A percentile compares a stretch with the other conserved stretches of the same genome.
Evolutionary conservation across 2,329 filamentous ascomycete species (phyloP).

Genomic region (Neopestalotiopsis rosae): DNA sequence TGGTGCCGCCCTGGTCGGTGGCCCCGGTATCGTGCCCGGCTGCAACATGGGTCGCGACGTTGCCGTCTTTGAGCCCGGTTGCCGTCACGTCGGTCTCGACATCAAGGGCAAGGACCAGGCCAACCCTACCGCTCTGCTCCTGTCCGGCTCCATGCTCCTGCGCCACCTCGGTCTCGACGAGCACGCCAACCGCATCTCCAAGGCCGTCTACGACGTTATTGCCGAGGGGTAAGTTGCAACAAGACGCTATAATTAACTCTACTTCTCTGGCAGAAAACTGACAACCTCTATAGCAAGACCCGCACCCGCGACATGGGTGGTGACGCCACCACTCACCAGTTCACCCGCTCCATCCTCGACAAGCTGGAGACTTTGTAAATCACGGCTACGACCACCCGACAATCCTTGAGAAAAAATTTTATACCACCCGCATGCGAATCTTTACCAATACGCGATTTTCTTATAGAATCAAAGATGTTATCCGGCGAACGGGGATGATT

Average conservation of each 20-base stretch:
- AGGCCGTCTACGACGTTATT: constrained; percentile 79
- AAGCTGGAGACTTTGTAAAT: constrained; percentile 85
- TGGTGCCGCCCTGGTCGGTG: constrained; percentile 93
- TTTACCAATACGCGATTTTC: constrained; percentile 24
- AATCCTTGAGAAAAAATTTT: constrained; percentile 21
- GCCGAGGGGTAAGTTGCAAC: constrained; percentile 76
- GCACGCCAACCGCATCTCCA: constrained; percentile 97
- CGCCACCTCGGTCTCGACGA: constrained; percentile 96
- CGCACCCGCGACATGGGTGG: constrained; percentile 98
- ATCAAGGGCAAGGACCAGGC: constrained; percentile 99
- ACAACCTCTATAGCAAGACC: constrained; percentile 66
- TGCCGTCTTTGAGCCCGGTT: constrained; percentile 97
- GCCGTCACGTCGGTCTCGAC: constrained; percentile 98
- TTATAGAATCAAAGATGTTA: constrained; percentile 30
- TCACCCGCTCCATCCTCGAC: constrained; percentile 91
- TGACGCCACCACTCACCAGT: constrained; percentile 86
- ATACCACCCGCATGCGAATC: constrained; percentile 26
- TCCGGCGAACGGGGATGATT: constrained; percentile 29
- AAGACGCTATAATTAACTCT: not conserved
- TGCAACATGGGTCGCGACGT: constrained; percentile 99
- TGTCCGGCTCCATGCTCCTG: constrained; percentile 96
- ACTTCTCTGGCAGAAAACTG: constrained; percentile 36
- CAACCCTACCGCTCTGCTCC: constrained; percentile 94
- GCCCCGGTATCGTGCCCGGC: constrained; percentile 94
- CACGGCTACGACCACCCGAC: constrained; percentile 19